Percentiles rank a stretch among this genome's conserved stretches.
Conservation (phyloP, 2,329 filamentous ascomycete species). For the Penicillium glabrum region DNA sequence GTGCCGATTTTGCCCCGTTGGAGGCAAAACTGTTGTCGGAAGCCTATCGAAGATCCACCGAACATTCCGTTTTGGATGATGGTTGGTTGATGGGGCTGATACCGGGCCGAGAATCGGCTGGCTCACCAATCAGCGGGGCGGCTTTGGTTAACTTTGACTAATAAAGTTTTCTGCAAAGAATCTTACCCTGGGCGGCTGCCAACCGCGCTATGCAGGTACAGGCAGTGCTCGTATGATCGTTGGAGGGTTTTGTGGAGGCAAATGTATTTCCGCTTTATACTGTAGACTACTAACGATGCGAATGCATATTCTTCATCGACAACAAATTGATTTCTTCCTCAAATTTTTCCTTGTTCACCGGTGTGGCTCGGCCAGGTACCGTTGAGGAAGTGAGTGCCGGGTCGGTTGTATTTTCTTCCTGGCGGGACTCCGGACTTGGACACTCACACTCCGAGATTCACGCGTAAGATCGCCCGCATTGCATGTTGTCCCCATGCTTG, state of each 20-base stretch:
- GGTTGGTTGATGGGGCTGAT: background rate
- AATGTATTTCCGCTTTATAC: background rate
- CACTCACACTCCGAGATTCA: background rate
- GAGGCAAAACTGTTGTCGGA: slow-evolving; percentile 4
- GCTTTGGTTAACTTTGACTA: background rate
- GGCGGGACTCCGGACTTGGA: background rate
- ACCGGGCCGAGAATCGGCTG: background rate
- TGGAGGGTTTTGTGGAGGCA: background rate
- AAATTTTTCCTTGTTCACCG: background rate
- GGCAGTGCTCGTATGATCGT: background rate
- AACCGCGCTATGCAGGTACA: background rate
- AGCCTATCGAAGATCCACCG: slow-evolving; percentile 18
- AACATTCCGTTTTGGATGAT: background rate
- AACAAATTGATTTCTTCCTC: background rate
- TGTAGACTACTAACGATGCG: background rate
- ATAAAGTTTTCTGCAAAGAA: background rate
- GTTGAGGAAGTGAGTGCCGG: background rate
- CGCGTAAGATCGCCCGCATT: background rate
- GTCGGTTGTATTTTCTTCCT: background rate
- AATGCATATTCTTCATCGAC: background rate
- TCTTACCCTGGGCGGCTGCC: background rate
- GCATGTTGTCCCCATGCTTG: background rate
- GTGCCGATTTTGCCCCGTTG: slow-evolving; percentile 5
- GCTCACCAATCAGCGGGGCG: background rate
- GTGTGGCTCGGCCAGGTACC: background rate